Conservation (phyloP, 2,329 filamentous ascomycete species). For the Pyrenochaeta sp. region DNA sequence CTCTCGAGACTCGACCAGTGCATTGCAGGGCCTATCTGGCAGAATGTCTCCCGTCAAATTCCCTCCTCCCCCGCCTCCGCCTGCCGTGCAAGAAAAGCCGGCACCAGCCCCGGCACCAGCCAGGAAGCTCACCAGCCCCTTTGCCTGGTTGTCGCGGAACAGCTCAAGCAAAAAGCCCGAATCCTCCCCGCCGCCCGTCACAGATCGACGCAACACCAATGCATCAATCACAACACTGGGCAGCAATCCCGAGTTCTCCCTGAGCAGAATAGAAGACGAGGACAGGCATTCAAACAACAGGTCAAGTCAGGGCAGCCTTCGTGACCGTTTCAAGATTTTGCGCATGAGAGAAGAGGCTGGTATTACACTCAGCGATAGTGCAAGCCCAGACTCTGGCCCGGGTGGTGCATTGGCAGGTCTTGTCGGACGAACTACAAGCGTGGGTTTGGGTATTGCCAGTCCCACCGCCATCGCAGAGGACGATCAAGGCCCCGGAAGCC, state of each 20-base stretch:
- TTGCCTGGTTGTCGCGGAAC: slow-evolving; percentile 46
- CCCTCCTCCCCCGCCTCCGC: slow-evolving; percentile 47
- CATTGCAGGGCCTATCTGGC: slow-evolving; percentile 73
- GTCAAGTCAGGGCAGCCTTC: slow-evolving; percentile 51
- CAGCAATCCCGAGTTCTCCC: slow-evolving; percentile 82
- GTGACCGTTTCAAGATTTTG: slow-evolving; percentile 56
- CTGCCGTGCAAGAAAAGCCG: slow-evolving; percentile 36
- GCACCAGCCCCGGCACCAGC: slow-evolving; percentile 41
- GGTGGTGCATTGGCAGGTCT: slow-evolving; percentile 53
- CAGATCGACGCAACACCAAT: slow-evolving; percentile 73
- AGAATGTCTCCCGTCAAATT: slow-evolving; percentile 70
- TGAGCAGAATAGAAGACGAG: slow-evolving; percentile 75
- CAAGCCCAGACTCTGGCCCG: slow-evolving; percentile 53
- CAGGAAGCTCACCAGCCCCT: slow-evolving; percentile 76
- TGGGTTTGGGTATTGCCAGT: slow-evolving; percentile 56
- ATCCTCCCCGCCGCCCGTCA: slow-evolving; percentile 62
- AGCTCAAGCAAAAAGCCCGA: slow-evolving; percentile 66
- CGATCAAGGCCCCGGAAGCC: slow-evolving; percentile 34
- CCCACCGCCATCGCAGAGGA: slow-evolving; percentile 59
- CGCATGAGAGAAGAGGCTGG: slow-evolving; percentile 55
- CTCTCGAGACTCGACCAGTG: slow-evolving; percentile 47
- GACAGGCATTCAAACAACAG: slow-evolving; percentile 38
- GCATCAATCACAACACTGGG: slow-evolving; percentile 80
- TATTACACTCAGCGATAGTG: slow-evolving; percentile 49
- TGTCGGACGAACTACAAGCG: slow-evolving; percentile 51